phyloP scores from a whole-genome alignment of 176 grass and related monocot genomes.

The Metroxylon sagu region DNA sequence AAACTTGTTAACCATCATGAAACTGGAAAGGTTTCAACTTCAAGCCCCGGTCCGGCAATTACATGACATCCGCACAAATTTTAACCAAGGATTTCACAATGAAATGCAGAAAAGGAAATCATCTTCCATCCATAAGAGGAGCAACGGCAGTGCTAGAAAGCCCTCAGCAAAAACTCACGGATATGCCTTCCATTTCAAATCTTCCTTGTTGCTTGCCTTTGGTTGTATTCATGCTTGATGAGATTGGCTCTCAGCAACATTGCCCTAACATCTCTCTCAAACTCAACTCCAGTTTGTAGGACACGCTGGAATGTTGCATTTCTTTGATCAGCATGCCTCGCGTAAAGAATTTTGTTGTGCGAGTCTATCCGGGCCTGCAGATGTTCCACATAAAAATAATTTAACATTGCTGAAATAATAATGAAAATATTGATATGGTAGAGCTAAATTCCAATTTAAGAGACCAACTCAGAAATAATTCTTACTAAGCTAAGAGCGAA shows the following conservation, averaged over 20 bases:
- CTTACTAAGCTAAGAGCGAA: too few relatives aligned
- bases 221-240: slow-evolving; percentile 70
- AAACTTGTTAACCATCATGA: too few relatives aligned
- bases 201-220: slow-evolving; percentile 15
- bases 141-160: too few relatives aligned
- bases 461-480: too few relatives aligned
- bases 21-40: too few relatives aligned
- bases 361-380: slow-evolving; percentile 92
- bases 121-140: too few relatives aligned
- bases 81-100: too few relatives aligned
- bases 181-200: slow-evolving; percentile 5
- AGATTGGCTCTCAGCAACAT: slow-evolving; percentile 93
- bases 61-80: too few relatives aligned
- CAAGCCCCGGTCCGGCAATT: too few relatives aligned
- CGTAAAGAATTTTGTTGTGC: slow-evolving; percentile 96
- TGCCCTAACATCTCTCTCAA: slow-evolving; percentile 71
- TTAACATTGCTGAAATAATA: background rate
- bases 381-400: slow-evolving; percentile 8
- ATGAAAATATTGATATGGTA: too few relatives aligned
- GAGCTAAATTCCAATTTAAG: too few relatives aligned
- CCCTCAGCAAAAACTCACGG: background rate
- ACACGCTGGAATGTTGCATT: slow-evolving; percentile 82
- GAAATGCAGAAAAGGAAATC: too few relatives aligned
- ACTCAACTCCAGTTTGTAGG: slow-evolving; percentile 71
- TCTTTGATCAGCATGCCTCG: slow-evolving; percentile 78